phyloP scores from a whole-genome alignment of 1,284 basidiomycete species.

The Tetrapyrgos nigripes region DNA sequence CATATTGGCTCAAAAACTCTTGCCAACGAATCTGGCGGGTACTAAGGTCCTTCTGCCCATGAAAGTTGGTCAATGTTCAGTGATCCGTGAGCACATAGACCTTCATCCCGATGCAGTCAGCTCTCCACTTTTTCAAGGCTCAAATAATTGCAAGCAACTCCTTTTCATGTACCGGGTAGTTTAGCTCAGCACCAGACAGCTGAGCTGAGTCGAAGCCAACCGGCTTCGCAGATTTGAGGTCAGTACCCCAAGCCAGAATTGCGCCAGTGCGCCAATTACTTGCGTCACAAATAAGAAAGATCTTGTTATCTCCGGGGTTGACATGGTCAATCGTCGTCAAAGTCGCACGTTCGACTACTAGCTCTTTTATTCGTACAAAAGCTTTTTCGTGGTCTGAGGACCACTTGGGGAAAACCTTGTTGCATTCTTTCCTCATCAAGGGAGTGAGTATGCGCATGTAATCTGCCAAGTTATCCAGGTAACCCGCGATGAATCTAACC shows the following conservation, averaged over 20 bases:
- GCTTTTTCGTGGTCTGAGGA: slow-evolving; percentile 23
- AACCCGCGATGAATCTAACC: too few species aligned
- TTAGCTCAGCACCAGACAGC: slow-evolving; percentile 35
- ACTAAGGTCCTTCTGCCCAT: too few species aligned
- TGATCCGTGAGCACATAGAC: slow-evolving; percentile 48
- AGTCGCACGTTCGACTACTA: slow-evolving; percentile 25
- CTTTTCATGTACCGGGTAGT: slow-evolving; percentile 42
- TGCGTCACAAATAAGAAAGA: too few species aligned
- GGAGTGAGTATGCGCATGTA: slow-evolving; percentile 31
- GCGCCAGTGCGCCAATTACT: slow-evolving; percentile 35
- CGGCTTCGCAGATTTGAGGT: slow-evolving; percentile 32
- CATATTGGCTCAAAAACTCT: slow-evolving; percentile 37
- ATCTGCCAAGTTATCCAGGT: slow-evolving; percentile 35
- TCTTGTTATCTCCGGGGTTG: too few species aligned
- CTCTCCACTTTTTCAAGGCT: slow-evolving; percentile 36
- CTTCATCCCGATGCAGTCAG: slow-evolving; percentile 34
- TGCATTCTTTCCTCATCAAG: slow-evolving; percentile 27
- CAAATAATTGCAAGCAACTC: slow-evolving; percentile 40
- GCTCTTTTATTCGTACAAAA: slow-evolving; percentile 35
- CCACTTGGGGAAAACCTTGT: slow-evolving; percentile 29
- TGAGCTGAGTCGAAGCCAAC: slow-evolving; percentile 35
- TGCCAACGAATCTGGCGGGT: too few species aligned
- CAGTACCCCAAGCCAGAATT: slow-evolving; percentile 28
- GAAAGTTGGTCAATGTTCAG: slow-evolving; percentile 42
- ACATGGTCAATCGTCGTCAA: slow-evolving; percentile 31